Evolutionary conservation across 805 yeast genomes (phyloP), one percentile per base, ranked within the genome.

Genomic region (Kazachstania viticola): DNA sequence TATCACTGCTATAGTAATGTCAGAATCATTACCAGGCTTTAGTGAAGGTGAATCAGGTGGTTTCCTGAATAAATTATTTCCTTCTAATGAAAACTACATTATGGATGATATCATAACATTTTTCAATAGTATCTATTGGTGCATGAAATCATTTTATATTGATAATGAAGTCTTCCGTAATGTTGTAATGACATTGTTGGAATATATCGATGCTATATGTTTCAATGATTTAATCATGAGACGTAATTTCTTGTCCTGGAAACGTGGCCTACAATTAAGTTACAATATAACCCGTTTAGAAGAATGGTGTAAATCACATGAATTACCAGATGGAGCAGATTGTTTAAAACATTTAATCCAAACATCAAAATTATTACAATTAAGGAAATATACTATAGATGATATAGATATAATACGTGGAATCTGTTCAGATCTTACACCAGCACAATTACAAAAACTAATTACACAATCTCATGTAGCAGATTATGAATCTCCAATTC

Each of bases 291-390:
- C 98, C 3, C 73, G 97, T 49, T 69, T 91, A 48, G 96, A 85
- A 58, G 99, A 91, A 62, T 91, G 98, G 98, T 88, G 97, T 60
- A 88, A 84, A 62, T 75, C 84, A 6, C 95, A 88, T 56, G 87
- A 80, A 32, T 73, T 91, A 40, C 79, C 80, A 31, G 95, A 87
- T 53, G 94, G 93, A 2, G 72, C 88, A 4, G 73, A 76, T 24
- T 76, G 84, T 50, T 69, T 91, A 53, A 77, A 78, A 40, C 96
- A 87, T 52, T 66, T 91, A 51, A 69, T 85, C 44, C 97, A 91
- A 61, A 88, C 94, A 14, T 87, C 95, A 25, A 91, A 91, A 62
- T 66, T 91, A 38, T 64, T 91, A 50, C 99, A 91, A 61, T 71
- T 91, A 53, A 75, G 93, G 58, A 91, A 91, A 65, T 79, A 78